phyloP scores from a whole-genome alignment of 78 protist species.

The Diacronema lutheri region DNA sequence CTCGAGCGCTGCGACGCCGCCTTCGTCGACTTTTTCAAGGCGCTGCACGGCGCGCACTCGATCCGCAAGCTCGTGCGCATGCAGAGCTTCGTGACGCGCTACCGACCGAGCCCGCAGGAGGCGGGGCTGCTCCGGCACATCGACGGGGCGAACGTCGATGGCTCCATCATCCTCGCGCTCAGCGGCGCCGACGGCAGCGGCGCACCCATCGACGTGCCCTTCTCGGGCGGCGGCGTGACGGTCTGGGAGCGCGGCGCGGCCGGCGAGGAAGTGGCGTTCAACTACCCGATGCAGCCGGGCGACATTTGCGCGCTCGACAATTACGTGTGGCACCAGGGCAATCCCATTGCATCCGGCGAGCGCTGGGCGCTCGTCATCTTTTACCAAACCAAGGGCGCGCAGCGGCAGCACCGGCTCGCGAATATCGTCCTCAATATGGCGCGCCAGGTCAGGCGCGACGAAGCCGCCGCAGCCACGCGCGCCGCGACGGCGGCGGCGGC shows the following conservation, averaged over 20 bases:
- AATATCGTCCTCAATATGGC: no score
- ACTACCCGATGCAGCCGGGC: neutral
- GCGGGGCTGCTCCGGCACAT: slow-evolving; percentile 10
- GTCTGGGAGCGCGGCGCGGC: slow-evolving; percentile 18
- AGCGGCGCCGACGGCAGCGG: no score
- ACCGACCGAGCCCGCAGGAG: neutral
- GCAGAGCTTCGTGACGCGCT: slow-evolving; percentile 23
- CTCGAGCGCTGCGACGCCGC: no score
- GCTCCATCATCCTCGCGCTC: neutral
- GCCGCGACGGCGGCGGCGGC: no score
- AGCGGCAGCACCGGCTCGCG: no score
- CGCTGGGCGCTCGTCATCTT: slow-evolving; percentile 11
- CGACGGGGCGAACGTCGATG: slow-evolving; percentile 19
- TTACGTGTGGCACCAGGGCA: neutral
- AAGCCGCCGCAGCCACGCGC: no score
- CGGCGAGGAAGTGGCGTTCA: neutral
- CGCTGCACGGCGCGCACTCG: no score
- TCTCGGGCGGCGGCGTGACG: slow-evolving; percentile 1
- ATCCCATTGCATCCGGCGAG: neutral
- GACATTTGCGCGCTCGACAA: neutral
- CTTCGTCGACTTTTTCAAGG: no score
- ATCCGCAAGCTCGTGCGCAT: neutral
- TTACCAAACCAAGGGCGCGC: neutral
- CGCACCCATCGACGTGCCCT: neutral
- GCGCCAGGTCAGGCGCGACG: no score